A percentile compares a stretch with the other conserved stretches of the same genome.
Conservation (phyloP, 176 grass and related monocot genomes). For the Alopecurus myosuroides region DNA sequence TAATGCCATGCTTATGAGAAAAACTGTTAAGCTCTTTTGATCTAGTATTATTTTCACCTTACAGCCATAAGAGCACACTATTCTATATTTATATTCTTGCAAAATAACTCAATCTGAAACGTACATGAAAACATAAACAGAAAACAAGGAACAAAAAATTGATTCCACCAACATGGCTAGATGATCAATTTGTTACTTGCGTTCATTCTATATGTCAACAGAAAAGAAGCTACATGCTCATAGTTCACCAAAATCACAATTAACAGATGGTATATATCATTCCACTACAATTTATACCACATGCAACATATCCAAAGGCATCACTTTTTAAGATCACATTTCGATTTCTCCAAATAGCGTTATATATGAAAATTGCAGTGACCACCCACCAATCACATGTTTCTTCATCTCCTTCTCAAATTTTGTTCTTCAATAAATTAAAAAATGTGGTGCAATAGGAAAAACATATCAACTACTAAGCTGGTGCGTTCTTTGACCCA, state of each 20-base stretch:
- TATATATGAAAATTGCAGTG: background rate
- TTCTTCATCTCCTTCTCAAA: background rate
- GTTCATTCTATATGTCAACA: background rate
- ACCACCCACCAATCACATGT: background rate
- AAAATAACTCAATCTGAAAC: background rate
- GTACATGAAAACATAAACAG: background rate
- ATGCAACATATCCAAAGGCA: background rate
- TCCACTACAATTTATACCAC: background rate
- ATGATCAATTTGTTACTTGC: background rate
- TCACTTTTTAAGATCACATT: background rate
- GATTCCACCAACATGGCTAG: background rate
- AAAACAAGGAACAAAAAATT: background rate
- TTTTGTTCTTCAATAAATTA: background rate
- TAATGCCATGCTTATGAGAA: background rate
- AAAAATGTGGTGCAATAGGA: background rate
- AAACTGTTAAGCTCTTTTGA: background rate
- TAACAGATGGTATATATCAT: background rate
- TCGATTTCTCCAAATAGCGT: background rate
- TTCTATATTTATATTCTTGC: background rate
- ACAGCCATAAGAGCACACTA: background rate
- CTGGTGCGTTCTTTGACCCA: background rate
- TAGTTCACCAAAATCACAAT: slow-evolving; percentile 7
- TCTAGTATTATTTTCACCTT: background rate
- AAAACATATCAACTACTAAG: background rate
- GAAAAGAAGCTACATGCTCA: background rate